Base-by-base conservation (phyloP, 345 rosid species). In the Salix purpurea region DNA sequence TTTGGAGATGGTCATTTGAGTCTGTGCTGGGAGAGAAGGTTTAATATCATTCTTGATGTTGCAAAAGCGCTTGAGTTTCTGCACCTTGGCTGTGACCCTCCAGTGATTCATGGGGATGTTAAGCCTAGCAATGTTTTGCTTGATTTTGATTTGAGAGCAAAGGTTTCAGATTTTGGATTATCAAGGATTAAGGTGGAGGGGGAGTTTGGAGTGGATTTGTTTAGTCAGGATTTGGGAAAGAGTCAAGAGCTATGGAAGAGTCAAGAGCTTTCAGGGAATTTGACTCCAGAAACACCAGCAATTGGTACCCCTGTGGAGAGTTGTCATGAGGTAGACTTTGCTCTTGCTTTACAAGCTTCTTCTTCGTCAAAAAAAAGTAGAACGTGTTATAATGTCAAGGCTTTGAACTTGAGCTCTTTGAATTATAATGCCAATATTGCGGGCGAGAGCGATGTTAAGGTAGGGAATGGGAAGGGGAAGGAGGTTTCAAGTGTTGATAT, bases 101-200 rank as follows among this genome's bases (percentile, higher is more conserved):
- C 98, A 0, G 97, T 96, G 82, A 91, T 96, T 81, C 99, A 96
- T 73, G 99, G 99, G 32, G 99, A 96, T 71, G 84, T 96, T 14
- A 96, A 96, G 86, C 99, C 99, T 0, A 92, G 99, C 73, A 96
- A 96, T 81, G 97, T 93, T 30, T 86, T 96, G 77, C 91, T 96
- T 3, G 97, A 94, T 79, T 87, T 91, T 75, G 97, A 96, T 56
- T 89, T 85, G 56, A 89, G 83, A 61, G 97, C 94, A n/a, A 93
- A 90, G 89, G 79, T 96, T 76, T 92, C 99, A 0, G 99, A 96
- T 87, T 96, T 96, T 50, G 99, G 98, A 30, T 78, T 96, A 86
- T 93, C 99, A 23, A 88, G 98, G 78, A 87, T 92, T 46, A 96
- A 94, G 81, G 90, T 88, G 13, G 98, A 96, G 67, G 94, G 88